Evolutionary conservation across 2,329 filamentous ascomycete species (phyloP).

Genomic region (Plenodomus biglobosus): DNA sequence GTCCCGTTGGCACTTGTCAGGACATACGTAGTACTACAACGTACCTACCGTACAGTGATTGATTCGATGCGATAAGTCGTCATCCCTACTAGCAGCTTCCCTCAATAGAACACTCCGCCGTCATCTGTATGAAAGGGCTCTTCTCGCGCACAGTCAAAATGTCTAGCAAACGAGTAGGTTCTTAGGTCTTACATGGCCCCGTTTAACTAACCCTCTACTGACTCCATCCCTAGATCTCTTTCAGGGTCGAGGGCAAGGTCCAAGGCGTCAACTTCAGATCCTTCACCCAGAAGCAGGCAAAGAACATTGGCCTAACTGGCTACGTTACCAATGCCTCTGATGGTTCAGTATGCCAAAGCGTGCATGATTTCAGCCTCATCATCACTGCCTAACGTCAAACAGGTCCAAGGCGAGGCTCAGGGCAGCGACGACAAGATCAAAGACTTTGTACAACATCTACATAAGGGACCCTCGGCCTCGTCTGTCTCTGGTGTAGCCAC

Average conservation of each 20-base stretch:
- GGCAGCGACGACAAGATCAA: constrained; percentile 66
- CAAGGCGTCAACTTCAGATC: constrained; percentile 57
- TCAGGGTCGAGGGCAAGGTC: constrained; percentile 51
- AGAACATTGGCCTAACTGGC: constrained; percentile 49
- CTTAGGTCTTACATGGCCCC: too few species aligned
- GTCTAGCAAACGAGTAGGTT: constrained; percentile 40
- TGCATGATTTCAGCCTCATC: not conserved
- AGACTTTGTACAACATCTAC: constrained; percentile 72
- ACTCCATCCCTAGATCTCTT: constrained; percentile 46
- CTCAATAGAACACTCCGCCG: not conserved
- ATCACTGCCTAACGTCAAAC: constrained; percentile 13
- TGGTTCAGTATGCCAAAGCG: constrained; percentile 42
- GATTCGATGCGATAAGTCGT: too few species aligned
- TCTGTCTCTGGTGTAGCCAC: constrained; percentile 74
- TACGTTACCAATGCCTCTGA: constrained; percentile 51
- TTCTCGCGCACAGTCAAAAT: constrained; percentile 35
- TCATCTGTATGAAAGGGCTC: constrained; percentile 25
- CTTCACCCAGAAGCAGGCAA: constrained; percentile 49
- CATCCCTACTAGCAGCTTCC: too few species aligned
- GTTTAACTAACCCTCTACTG: too few species aligned
- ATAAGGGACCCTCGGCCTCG: constrained; percentile 71
- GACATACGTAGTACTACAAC: too few species aligned
- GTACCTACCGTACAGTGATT: too few species aligned
- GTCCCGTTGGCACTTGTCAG: too few species aligned
- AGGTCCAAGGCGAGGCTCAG: constrained; percentile 92